Conservation (phyloP, 495 filamentous ascomycete genomes). For the Sphaerosporella brunnea region DNA sequence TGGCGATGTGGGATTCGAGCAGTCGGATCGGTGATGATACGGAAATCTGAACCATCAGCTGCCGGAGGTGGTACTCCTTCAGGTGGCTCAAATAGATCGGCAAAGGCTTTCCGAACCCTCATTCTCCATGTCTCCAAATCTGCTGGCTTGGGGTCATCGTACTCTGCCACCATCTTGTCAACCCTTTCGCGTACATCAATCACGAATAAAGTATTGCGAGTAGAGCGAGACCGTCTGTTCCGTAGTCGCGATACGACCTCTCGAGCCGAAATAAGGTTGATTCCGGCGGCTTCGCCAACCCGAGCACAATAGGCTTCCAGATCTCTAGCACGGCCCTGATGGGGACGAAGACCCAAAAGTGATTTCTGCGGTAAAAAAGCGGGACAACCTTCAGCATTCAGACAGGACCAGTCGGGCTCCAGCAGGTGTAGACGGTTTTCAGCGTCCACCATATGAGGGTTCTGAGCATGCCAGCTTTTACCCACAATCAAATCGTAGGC, state of each 20-base stretch:
- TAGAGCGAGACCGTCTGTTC: background rate
- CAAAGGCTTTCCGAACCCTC: background rate
- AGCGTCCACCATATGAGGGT: too few species aligned
- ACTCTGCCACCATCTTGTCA: background rate
- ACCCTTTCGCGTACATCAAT: background rate
- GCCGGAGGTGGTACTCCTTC: background rate
- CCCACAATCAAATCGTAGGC: background rate
- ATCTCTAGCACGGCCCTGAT: background rate
- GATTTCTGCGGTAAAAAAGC: background rate
- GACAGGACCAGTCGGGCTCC: background rate
- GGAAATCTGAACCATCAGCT: background rate
- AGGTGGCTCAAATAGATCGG: background rate
- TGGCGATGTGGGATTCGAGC: background rate
- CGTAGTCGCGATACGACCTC: too few species aligned
- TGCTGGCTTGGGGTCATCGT: too few species aligned
- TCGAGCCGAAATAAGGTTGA: background rate
- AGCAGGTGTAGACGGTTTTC: background rate
- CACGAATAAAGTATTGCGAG: background rate
- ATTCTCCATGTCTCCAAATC: background rate
- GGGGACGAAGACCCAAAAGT: background rate
- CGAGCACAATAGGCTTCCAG: background rate
- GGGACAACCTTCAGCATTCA: background rate
- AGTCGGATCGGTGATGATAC: background rate
- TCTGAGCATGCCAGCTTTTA: background rate
- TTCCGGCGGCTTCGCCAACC: background rate